These are phyloP conservation scores for Didymella keratinophila DNA, from an alignment of 2,329 filamentous ascomycete genomes.

Conservation along the genomic window DNA sequence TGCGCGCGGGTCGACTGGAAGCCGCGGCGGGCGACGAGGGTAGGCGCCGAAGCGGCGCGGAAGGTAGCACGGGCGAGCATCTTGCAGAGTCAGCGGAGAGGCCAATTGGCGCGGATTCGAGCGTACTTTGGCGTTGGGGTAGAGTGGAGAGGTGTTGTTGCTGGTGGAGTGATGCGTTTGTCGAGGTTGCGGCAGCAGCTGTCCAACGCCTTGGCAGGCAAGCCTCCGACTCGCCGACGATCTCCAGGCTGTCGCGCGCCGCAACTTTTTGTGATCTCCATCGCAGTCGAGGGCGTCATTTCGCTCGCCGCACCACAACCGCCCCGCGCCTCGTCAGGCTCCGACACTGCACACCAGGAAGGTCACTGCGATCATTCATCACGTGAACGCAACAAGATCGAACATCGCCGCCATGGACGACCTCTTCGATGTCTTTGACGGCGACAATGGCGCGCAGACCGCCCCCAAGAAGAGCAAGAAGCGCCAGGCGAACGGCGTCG, in stretches of 20 bases:
- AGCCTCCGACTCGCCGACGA: slow-evolving; percentile 13
- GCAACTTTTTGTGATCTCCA: slow-evolving; percentile 19
- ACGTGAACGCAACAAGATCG: background rate
- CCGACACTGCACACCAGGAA: slow-evolving; percentile 11
- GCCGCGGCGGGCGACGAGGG: slow-evolving; percentile 82
- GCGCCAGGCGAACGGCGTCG: slow-evolving; percentile 81
- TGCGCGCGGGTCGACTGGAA: slow-evolving; percentile 91
- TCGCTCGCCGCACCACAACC: slow-evolving; percentile 5
- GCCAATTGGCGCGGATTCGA: slow-evolving; percentile 34
- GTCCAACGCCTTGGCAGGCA: slow-evolving; percentile 14
- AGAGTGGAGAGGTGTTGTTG: slow-evolving; percentile 39
- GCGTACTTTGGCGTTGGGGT: slow-evolving; percentile 43
- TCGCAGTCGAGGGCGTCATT: slow-evolving; percentile 4
- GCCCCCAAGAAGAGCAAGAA: slow-evolving; percentile 73
- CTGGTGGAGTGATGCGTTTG: slow-evolving; percentile 23
- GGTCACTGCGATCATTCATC: background rate
- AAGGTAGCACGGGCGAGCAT: slow-evolving; percentile 77
- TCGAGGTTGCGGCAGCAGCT: slow-evolving; percentile 18
- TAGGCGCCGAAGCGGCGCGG: slow-evolving; percentile 68
- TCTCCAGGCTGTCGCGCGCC: slow-evolving; percentile 9
- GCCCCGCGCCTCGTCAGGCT: slow-evolving; percentile 5
- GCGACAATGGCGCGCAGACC: slow-evolving; percentile 33
- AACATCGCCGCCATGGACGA: slow-evolving; percentile 48
- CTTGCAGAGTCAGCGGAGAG: slow-evolving; percentile 59
- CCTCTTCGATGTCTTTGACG: slow-evolving; percentile 57